Percentiles rank a stretch among this genome's conserved stretches.
Conservation (phyloP, 2,329 filamentous ascomycete species). For the Cercospora berteroae region DNA sequence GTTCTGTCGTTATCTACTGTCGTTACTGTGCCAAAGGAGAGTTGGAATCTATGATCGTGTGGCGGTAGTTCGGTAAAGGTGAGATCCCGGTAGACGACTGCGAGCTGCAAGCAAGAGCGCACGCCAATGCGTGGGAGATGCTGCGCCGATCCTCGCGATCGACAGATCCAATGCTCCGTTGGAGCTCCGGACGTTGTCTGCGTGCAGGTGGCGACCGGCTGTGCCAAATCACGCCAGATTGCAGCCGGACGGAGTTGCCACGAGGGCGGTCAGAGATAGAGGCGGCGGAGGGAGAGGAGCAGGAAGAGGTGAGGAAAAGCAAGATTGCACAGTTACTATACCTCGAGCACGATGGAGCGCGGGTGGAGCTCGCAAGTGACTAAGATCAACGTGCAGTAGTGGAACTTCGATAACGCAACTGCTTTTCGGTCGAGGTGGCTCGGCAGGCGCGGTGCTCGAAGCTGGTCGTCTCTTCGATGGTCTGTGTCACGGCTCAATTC, state of each 20-base stretch:
- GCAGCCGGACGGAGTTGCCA: not conserved
- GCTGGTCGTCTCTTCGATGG: not conserved
- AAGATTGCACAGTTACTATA: not conserved
- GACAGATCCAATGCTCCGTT: not conserved
- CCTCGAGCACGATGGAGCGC: constrained; percentile 1
- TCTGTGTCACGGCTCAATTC: not conserved
- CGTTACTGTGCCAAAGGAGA: not conserved
- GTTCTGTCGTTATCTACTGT: not conserved
- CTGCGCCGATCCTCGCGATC: not conserved
- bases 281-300: not conserved
- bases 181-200: not conserved
- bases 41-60: not conserved
- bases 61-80: not conserved
- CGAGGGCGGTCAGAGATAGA: not conserved
- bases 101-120: not conserved
- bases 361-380: constrained; percentile 7
- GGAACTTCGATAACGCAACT: not conserved
- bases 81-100: not conserved
- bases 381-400: constrained; percentile 17
- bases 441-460: not conserved
- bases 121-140: not conserved
- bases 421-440: not conserved
- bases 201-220: not conserved
- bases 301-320: not conserved
- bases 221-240: not conserved